A percentile compares a stretch with the other conserved stretches of the same genome.
These are phyloP conservation scores for Lactifluus subvellereus DNA, from an alignment of 768 basidiomycete species.

Conservation along the genomic window DNA sequence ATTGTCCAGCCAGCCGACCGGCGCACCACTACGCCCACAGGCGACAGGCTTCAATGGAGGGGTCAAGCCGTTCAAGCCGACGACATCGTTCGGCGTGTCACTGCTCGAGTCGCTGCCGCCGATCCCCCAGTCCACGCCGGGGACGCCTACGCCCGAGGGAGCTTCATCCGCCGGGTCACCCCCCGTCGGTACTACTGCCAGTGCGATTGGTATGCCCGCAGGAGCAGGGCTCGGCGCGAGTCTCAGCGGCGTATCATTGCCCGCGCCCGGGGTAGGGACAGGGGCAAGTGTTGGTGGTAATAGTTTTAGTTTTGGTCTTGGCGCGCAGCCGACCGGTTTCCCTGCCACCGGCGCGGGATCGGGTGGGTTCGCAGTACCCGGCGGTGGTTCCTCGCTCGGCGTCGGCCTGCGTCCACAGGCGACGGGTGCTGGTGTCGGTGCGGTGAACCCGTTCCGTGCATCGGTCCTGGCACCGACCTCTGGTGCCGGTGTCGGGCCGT, in stretches of 20 bases:
- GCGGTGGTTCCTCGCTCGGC: constrained; percentile 24
- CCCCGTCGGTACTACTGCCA: neutral
- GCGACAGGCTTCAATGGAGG: constrained; percentile 43
- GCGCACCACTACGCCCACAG: constrained; percentile 34
- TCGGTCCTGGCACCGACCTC: constrained; percentile 31
- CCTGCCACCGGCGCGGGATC: neutral
- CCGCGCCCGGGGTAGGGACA: constrained; percentile 6
- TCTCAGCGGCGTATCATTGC: neutral
- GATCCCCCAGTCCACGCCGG: constrained; percentile 53
- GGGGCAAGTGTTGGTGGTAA: constrained; percentile 11
- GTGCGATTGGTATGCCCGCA: neutral
- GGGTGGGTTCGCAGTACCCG: constrained; percentile 13
- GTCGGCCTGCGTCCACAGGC: constrained; percentile 37
- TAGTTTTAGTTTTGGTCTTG: constrained; percentile 3
- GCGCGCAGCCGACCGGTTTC: constrained; percentile 25
- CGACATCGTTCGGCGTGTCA: constrained; percentile 47
- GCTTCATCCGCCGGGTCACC: neutral
- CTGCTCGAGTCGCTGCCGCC: constrained; percentile 53
- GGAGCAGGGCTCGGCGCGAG: constrained; percentile 4
- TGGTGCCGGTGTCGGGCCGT: constrained; percentile 23
- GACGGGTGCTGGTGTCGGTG: constrained; percentile 34
- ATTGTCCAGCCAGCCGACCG: constrained; percentile 28
- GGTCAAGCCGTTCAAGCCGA: constrained; percentile 51
- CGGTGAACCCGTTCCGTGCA: constrained; percentile 40
- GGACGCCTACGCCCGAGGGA: constrained; percentile 36